Conservation (phyloP, 768 basidiomycete genomes). For the Mycena olivaceomarginata region DNA sequence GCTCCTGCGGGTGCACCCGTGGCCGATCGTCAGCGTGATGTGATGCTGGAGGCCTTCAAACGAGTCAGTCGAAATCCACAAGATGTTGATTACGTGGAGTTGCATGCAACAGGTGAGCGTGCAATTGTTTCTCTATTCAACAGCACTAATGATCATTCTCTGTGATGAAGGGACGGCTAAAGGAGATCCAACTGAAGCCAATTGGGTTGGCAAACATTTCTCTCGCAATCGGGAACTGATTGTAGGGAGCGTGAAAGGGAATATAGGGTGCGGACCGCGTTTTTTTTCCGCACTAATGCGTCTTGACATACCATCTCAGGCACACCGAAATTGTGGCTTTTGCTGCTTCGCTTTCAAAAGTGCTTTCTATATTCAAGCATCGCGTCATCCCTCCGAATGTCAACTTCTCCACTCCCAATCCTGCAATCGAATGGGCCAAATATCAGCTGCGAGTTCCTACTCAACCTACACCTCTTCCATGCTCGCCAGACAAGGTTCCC, state of each 20-base stretch:
- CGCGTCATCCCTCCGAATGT: slow-evolving; percentile 8
- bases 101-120: background rate
- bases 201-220: background rate
- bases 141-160: background rate
- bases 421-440: slow-evolving; percentile 12
- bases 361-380: background rate
- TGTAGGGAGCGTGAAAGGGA: slow-evolving; percentile 55
- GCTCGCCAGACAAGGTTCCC: background rate
- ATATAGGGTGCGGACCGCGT: slow-evolving; percentile 18
- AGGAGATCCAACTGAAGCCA: background rate
- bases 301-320: background rate
- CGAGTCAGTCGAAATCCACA: background rate
- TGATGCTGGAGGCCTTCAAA: background rate
- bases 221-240: background rate
- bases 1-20: background rate
- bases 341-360: slow-evolving; percentile 17
- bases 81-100: slow-evolving; percentile 19
- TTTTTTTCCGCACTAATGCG: no score
- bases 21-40: background rate
- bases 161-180: no score
- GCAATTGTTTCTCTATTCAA: no score
- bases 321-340: slow-evolving; percentile 22
- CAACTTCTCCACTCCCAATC: background rate
- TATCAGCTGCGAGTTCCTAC: background rate
- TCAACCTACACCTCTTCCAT: background rate